Evolutionary conservation across 805 yeast genomes (phyloP), one percentile per base, ranked within the genome.

Genomic region (Monosporozyma servazzii): DNA sequence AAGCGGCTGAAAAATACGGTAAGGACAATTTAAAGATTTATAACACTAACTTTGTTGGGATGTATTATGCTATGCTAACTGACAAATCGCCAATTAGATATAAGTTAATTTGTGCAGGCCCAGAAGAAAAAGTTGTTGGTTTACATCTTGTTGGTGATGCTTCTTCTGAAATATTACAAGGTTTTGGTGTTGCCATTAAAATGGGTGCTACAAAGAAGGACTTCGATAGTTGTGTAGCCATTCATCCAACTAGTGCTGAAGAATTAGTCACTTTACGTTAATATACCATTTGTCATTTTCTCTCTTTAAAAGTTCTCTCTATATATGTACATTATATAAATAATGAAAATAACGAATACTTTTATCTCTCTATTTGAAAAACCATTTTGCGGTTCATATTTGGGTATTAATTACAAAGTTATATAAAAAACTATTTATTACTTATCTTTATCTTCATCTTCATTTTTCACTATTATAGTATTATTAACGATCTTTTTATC

Each of bases 131-230:
- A 71, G 96, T 93, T 51, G 95, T 93, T 54, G 99, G 99, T 29
- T 73, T 93, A 59, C 99, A 93, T 70, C 71, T 93, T 51, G 86
- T 90, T 58, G 99, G 99, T 55, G 98, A 90, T 63, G 71, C 80
- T 8, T 81, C 93, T 49, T 81, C 96, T 31, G 99, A 93, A 71
- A 90, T 93, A 53, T 77, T 93, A 61, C 99, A 93, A 76, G 99
- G 99, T 39, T 93, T 93, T 64, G 99, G 98, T 53, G 99, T 90
- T 50, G 99, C 99, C 48, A 74, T 93, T 57, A 90, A 90, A 74
- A 93, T 93, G 99, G 99, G 99, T 33, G 99, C 99, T 42, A 93
- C 99, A 37, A 93, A 93, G 75, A 80, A 80, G 45, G 97, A 93
- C 69, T 93, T 93, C 58, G 99, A 93, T 71, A 82, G 74, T 68